Conservation (phyloP, 768 basidiomycete genomes). For the Candolleomyces aberdarensis region DNA sequence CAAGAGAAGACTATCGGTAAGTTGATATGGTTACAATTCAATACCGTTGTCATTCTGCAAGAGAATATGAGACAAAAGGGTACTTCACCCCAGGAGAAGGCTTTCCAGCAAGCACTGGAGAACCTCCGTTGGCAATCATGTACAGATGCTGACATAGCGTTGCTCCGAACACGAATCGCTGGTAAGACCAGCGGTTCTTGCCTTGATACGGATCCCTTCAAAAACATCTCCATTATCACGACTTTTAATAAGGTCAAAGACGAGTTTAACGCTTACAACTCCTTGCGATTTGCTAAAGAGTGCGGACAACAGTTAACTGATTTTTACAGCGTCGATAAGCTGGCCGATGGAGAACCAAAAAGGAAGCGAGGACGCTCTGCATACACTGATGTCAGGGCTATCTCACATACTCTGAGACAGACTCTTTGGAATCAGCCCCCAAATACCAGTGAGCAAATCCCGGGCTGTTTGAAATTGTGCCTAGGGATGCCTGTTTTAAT, state of each 20-base stretch:
- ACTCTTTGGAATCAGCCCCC: neutral
- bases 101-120: conserved; percentile 25
- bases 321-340: conserved; percentile 17
- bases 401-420: neutral
- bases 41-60: conserved; percentile 27
- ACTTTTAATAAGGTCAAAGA: conserved; percentile 35
- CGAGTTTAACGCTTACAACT: conserved; percentile 31
- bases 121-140: conserved; percentile 40
- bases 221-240: conserved; percentile 38
- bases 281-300: conserved; percentile 30
- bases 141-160: conserved; percentile 32
- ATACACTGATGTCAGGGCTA: neutral
- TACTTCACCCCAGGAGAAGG: conserved; percentile 18
- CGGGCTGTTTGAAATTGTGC: conserved; percentile 18
- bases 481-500: conserved; percentile 22
- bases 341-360: neutral
- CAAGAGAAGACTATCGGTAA: conserved; percentile 26
- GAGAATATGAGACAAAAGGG: conserved; percentile 33
- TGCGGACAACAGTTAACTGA: conserved; percentile 17
- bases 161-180: conserved; percentile 26
- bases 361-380: neutral
- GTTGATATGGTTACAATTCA: conserved; percentile 30
- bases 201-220: conserved; percentile 18
- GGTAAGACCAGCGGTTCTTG: conserved; percentile 7
- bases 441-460: conserved; percentile 3